Evolutionary conservation across 2,329 filamentous ascomycete species (phyloP).

Genomic region (Parastagonospora nodorum): DNA sequence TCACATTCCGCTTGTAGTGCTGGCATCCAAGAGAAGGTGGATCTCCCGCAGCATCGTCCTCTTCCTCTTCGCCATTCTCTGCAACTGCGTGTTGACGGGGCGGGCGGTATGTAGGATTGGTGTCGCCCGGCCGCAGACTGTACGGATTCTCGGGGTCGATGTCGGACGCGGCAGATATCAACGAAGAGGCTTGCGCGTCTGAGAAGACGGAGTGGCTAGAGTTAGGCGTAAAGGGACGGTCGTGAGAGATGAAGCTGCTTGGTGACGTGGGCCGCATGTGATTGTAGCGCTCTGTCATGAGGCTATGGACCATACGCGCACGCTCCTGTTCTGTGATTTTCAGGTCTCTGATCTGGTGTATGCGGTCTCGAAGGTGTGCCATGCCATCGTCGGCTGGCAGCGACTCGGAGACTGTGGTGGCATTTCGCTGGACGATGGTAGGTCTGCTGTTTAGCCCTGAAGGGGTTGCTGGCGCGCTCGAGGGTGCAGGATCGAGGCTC

Average conservation of each 20-base stretch:
- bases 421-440: constrained; percentile 25
- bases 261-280: constrained; percentile 44
- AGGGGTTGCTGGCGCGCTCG: constrained; percentile 28
- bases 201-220: constrained; percentile 43
- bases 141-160: constrained; percentile 41
- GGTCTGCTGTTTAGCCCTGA: constrained; percentile 13
- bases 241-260: constrained; percentile 45
- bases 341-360: constrained; percentile 54
- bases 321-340: constrained; percentile 54
- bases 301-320: constrained; percentile 53
- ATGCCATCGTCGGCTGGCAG: constrained; percentile 59
- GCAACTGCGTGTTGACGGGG: constrained; percentile 14
- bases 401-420: constrained; percentile 36
- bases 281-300: constrained; percentile 57
- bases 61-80: constrained; percentile 54
- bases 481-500: constrained; percentile 26
- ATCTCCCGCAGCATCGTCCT: constrained; percentile 57
- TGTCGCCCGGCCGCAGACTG: constrained; percentile 41
- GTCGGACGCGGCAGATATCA: constrained; percentile 40
- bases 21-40: constrained; percentile 71
- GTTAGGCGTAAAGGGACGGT: constrained; percentile 46
- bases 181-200: constrained; percentile 40
- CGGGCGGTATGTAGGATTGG: constrained; percentile 36
- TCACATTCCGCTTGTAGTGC: constrained; percentile 95
- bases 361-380: constrained; percentile 51